Percentiles rank a stretch among this genome's conserved stretches.
Evolutionary conservation across 345 rosid genomes (phyloP).

Genomic region (Erodium maritimum): DNA sequence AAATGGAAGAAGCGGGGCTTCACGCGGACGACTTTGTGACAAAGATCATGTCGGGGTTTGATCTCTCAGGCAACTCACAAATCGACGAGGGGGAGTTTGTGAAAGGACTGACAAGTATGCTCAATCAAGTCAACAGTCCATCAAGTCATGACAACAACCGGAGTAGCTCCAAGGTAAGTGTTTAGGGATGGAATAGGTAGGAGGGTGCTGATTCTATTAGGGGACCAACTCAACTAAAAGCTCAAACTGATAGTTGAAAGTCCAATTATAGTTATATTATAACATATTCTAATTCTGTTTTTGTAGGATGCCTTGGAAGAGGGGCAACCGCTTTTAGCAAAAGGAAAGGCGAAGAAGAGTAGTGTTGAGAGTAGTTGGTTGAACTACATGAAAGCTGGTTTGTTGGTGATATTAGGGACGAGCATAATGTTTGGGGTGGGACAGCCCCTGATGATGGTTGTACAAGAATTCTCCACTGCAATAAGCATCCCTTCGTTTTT

Average conservation of each 20-base stretch:
- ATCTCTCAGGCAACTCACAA: constrained; percentile 13
- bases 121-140: constrained; percentile 10
- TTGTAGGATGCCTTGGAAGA: constrained; percentile 19
- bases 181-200: too few species aligned
- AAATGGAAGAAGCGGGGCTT: constrained; percentile 22
- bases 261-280: too few species aligned
- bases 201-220: too few species aligned
- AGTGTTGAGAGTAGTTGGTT: constrained; percentile 16
- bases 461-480: constrained; percentile 19
- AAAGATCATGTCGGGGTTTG: constrained; percentile 25
- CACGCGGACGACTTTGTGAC: constrained; percentile 11
- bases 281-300: too few species aligned
- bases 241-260: too few species aligned
- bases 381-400: constrained; percentile 23
- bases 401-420: constrained; percentile 25
- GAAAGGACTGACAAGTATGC: constrained; percentile 24
- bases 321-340: constrained; percentile 14
- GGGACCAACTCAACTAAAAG: too few species aligned
- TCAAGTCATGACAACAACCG: not conserved
- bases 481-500: constrained; percentile 25
- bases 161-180: constrained; percentile 11
- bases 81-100: constrained; percentile 27
- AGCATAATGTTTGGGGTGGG: constrained; percentile 17
- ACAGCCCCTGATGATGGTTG: constrained; percentile 18
- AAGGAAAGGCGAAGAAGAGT: not conserved